Percentiles rank a stretch among this genome's conserved stretches.
phyloP scores from a whole-genome alignment of 2,329 filamentous ascomycete genomes.

The Cladophialophora exuberans region DNA sequence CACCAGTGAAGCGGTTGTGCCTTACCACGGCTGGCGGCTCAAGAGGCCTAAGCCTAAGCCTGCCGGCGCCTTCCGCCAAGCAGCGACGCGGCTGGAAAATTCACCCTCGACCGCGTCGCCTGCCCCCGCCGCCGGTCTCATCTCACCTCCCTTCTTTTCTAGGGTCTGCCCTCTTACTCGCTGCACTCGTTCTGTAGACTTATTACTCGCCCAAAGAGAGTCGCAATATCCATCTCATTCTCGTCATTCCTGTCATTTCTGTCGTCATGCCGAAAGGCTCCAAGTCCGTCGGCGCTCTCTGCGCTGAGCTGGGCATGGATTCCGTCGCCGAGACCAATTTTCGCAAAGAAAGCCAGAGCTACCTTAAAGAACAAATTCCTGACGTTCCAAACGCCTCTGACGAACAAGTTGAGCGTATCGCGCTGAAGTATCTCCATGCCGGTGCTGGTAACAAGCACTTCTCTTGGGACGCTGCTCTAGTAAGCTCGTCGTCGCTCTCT shows the following conservation, averaged over 20 bases:
- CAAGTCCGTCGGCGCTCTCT: conserved; percentile 13
- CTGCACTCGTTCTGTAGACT: no score
- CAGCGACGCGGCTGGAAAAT: not conserved
- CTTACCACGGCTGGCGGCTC: no score
- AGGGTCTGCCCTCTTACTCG: not conserved
- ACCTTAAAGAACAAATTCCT: conserved; percentile 8
- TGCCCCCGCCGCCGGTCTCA: not conserved
- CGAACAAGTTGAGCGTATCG: conserved; percentile 8
- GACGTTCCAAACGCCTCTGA: conserved; percentile 12
- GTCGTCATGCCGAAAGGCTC: conserved; percentile 15
- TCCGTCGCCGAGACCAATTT: conserved; percentile 1
- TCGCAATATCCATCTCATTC: no score
- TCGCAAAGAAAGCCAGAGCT: conserved; percentile 6
- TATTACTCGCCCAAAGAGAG: no score
- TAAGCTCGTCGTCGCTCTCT: not conserved
- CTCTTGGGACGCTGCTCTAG: conserved; percentile 9
- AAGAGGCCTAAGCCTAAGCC: no score
- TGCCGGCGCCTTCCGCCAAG: no score
- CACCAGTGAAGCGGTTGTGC: no score
- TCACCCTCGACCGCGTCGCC: not conserved
- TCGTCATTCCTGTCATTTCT: no score
- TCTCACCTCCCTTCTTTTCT: no score
- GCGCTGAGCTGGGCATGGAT: conserved; percentile 16
- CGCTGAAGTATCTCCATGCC: conserved; percentile 2
- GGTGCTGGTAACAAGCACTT: conserved; percentile 8